A percentile compares a stretch with the other conserved stretches of the same genome.
Conservation (phyloP, 108 stramenopile species). For the Cyclostephanos invisitatus region DNA sequence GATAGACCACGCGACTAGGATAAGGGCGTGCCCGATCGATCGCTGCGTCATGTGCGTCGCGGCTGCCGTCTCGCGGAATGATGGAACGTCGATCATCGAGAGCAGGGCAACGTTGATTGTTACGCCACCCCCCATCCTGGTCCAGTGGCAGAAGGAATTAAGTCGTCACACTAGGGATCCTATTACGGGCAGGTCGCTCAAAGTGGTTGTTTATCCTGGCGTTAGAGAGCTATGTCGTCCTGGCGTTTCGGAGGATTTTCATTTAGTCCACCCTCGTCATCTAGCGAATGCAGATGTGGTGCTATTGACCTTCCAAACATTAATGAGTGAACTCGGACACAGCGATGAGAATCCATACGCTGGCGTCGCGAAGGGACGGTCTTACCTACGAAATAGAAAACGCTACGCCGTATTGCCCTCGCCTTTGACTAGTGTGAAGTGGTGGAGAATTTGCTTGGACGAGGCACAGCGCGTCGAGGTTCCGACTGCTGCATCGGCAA, state of each 20-base stretch:
- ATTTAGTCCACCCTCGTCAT: constrained; percentile 57
- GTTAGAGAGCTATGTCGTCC: constrained; percentile 40
- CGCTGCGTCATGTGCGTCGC: constrained; percentile 49
- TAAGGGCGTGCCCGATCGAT: constrained; percentile 9
- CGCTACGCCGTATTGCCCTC: constrained; percentile 69
- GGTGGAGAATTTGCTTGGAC: constrained; percentile 68
- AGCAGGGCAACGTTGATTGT: constrained; percentile 74
- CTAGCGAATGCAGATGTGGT: constrained; percentile 73
- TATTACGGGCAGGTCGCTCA: constrained; percentile 26
- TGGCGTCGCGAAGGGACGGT: constrained; percentile 18
- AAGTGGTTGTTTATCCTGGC: constrained; percentile 64
- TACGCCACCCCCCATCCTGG: constrained; percentile 64
- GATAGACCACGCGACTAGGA: neutral
- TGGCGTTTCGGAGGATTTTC: constrained; percentile 16
- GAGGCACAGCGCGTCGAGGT: constrained; percentile 76
- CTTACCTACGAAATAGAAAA: constrained; percentile 45
- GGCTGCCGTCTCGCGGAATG: constrained; percentile 2
- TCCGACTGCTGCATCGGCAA: constrained; percentile 66
- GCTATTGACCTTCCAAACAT: constrained; percentile 58
- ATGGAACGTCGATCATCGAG: constrained; percentile 28
- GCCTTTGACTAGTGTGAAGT: constrained; percentile 61
- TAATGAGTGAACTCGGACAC: constrained; percentile 65
- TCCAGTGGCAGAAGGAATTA: constrained; percentile 76
- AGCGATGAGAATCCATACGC: constrained; percentile 66
- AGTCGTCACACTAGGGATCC: constrained; percentile 44